Conservation (phyloP, 2,329 filamentous ascomycete genomes). For the Uncinocarpus reesii region DNA sequence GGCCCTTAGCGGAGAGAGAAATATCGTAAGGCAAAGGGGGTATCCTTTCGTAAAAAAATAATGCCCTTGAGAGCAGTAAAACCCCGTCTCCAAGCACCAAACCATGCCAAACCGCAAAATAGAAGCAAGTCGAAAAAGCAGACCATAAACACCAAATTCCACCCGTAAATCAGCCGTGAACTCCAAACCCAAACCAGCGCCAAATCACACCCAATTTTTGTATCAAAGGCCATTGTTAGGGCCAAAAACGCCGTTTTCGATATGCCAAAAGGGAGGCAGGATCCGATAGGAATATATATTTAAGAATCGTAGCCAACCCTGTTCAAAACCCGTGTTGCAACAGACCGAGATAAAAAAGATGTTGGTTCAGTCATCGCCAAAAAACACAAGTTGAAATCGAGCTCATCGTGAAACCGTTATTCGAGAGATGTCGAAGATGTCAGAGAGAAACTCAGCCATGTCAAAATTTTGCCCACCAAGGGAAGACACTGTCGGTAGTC, state of each 20-base stretch:
- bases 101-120: not conserved
- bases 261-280: slow-evolving; percentile 1
- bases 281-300: not conserved
- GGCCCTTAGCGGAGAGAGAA: not conserved
- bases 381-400: too few species aligned
- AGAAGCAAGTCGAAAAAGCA: not conserved
- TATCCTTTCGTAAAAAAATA: slow-evolving; percentile 6
- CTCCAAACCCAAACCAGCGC: too few species aligned
- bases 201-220: not conserved
- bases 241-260: slow-evolving; percentile 1
- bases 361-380: too few species aligned
- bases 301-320: not conserved
- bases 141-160: not conserved
- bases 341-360: not conserved
- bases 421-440: not conserved
- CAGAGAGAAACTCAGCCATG: too few species aligned
- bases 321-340: not conserved
- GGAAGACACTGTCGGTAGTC: not conserved
- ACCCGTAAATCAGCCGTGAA: too few species aligned
- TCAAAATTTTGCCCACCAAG: not conserved
- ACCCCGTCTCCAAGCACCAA: not conserved
- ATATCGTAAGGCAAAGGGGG: not conserved
- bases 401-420: too few species aligned
- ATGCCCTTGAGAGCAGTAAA: not conserved
- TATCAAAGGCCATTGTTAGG: not conserved